Evolutionary conservation across 225 moss, liverwort and hornwort species (phyloP).

Genomic region (Straminergon stramineum): DNA sequence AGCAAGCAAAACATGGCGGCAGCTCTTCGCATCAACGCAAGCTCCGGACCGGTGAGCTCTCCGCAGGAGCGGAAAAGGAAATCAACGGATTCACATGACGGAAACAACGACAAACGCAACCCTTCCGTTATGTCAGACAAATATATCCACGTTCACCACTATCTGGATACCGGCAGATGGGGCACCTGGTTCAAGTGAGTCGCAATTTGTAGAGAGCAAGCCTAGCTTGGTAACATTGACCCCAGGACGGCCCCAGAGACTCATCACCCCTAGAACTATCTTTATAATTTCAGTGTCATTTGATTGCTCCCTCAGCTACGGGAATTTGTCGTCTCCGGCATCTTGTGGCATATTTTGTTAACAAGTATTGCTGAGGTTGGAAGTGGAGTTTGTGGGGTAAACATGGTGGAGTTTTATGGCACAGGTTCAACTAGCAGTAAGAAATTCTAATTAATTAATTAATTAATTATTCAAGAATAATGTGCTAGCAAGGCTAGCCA

Average conservation of each 20-base stretch:
- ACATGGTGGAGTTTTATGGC: not conserved
- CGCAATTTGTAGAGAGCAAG: not conserved
- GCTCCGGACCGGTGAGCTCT: not conserved
- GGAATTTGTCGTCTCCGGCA: not conserved
- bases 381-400: not conserved
- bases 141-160: not conserved
- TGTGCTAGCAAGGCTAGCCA: not conserved
- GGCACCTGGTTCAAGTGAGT: constrained; percentile 5
- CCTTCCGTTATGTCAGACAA: not conserved
- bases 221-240: not conserved
- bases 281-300: not conserved
- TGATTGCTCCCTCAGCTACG: not conserved
- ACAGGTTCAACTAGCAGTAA: not conserved
- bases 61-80: not conserved
- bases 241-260: not conserved
- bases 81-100: no score
- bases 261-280: not conserved
- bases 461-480: not conserved
- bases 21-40: not conserved
- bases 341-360: not conserved
- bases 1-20: not conserved
- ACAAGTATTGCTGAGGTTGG: not conserved
- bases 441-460: not conserved
- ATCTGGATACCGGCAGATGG: not conserved
- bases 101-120: not conserved